Evolutionary conservation across 495 filamentous ascomycete genomes (phyloP).

Genomic region (Aspergillus saccharolyticus): DNA sequence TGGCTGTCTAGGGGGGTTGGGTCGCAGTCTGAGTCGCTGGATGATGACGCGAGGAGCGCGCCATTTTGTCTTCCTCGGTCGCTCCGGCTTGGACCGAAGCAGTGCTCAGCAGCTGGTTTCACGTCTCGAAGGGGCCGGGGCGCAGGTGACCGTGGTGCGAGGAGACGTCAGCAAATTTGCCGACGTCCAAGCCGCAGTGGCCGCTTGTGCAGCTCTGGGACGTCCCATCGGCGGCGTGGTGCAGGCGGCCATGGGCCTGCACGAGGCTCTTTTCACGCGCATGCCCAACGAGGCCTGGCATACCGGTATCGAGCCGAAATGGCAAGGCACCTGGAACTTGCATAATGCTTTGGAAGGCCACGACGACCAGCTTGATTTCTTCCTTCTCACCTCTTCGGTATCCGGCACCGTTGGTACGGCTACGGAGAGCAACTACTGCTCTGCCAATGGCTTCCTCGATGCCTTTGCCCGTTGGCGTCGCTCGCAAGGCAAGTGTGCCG

Average conservation of each 20-base stretch:
- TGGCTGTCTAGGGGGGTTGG: conserved; percentile 59
- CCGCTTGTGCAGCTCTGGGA: not conserved
- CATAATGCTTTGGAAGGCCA: conserved; percentile 2
- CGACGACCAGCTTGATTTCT: not conserved
- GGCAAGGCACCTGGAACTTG: conserved; percentile 9
- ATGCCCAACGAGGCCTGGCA: conserved; percentile 7
- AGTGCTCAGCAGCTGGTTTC: not conserved
- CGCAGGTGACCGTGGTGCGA: not conserved
- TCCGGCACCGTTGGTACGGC: conserved; percentile 48
- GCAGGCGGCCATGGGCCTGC: conserved; percentile 13
- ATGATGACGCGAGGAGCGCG: conserved; percentile 53
- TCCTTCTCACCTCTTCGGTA: conserved; percentile 42
- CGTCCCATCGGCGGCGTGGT: conserved; percentile 10
- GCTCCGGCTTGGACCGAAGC: not conserved
- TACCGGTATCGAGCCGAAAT: conserved; percentile 4
- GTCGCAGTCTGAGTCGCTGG: conserved; percentile 52
- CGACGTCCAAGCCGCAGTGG: not conserved
- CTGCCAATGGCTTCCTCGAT: conserved; percentile 22
- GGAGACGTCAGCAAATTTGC: not conserved
- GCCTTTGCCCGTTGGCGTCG: conserved; percentile 20
- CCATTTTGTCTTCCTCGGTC: conserved; percentile 41
- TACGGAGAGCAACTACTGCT: conserved; percentile 53
- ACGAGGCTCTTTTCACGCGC: conserved; percentile 3
- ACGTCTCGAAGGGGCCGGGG: not conserved
- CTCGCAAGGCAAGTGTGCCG: not conserved